Conservation (phyloP, 2,329 filamentous ascomycete species). For the Sarocladiaceae sp. region DNA sequence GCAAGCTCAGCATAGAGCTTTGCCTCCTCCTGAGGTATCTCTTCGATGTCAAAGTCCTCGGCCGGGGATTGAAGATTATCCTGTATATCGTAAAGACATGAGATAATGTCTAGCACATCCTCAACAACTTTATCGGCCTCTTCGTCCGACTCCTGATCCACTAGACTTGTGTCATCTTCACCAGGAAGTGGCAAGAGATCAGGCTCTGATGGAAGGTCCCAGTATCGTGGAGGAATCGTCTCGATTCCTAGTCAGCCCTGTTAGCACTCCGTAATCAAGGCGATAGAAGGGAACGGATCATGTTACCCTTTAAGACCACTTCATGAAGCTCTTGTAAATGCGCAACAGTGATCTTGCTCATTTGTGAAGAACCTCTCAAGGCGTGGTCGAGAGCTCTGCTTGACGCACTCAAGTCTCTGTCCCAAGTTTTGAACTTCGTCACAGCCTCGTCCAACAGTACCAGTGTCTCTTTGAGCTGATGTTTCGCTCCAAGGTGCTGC, state of each 20-base stretch:
- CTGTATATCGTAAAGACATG: not conserved
- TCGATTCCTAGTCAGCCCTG: not conserved
- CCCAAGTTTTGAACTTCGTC: conserved; percentile 6
- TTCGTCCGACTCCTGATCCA: not conserved
- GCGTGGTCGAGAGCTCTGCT: conserved; percentile 1
- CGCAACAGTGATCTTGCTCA: not conserved
- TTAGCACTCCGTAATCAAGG: not conserved
- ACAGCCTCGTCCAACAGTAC: not conserved
- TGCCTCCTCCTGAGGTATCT: not conserved
- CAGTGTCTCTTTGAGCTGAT: not conserved
- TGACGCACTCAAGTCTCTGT: conserved; percentile 1
- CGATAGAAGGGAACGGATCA: too few relatives aligned
- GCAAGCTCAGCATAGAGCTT: not conserved
- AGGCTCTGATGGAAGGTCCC: not conserved
- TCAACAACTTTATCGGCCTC: not conserved
- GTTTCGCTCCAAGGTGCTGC: not conserved
- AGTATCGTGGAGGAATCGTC: conserved; percentile 2
- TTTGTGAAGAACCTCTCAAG: not conserved
- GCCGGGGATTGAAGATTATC: not conserved
- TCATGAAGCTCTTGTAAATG: not conserved
- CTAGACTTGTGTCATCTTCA: not conserved
- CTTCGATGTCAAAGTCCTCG: not conserved
- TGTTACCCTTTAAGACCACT: not conserved
- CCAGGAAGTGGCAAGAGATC: not conserved
- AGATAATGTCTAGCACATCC: not conserved